Evolutionary conservation across 305 asterid genomes (phyloP).

Genomic region (Lippia alba): DNA sequence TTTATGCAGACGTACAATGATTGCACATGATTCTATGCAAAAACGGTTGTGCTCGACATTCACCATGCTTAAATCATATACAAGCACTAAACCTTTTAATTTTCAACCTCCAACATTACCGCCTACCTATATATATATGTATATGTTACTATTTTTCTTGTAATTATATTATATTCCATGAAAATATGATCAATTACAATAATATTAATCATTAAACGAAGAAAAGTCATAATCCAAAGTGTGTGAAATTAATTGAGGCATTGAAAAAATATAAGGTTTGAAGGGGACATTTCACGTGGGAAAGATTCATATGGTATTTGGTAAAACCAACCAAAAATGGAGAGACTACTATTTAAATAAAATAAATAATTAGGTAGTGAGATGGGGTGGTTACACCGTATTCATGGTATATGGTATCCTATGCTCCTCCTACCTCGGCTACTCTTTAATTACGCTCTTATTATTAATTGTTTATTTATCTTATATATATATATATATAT

Average conservation of each 20-base stretch:
- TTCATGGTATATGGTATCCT: conserved; percentile 41
- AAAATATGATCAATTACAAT: too few species aligned
- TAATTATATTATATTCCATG: too few species aligned
- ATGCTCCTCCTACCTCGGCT: conserved; percentile 17
- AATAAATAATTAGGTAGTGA: conserved; percentile 26
- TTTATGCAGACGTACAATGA: not conserved
- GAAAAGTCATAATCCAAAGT: too few species aligned
- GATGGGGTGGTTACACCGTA: conserved; percentile 37
- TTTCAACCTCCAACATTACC: not conserved
- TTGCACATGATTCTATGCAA: not conserved
- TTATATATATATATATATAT: not conserved
- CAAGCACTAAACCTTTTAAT: not conserved
- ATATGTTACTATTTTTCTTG: too few species aligned
- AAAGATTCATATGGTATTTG: conserved; percentile 40
- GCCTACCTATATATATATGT: too few species aligned
- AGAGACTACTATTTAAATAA: too few species aligned
- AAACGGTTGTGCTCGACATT: not conserved
- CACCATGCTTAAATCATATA: not conserved
- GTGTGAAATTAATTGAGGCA: too few species aligned
- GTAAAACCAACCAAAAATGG: conserved; percentile 32
- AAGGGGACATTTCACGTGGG: conserved; percentile 47
- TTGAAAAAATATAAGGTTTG: not conserved
- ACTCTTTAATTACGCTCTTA: not conserved
- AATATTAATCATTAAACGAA: too few species aligned
- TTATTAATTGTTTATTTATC: not conserved